Evolutionary conservation across 192 early-diverging fungal genomes (phyloP).

Genomic region (Obelidium mucronatum): DNA sequence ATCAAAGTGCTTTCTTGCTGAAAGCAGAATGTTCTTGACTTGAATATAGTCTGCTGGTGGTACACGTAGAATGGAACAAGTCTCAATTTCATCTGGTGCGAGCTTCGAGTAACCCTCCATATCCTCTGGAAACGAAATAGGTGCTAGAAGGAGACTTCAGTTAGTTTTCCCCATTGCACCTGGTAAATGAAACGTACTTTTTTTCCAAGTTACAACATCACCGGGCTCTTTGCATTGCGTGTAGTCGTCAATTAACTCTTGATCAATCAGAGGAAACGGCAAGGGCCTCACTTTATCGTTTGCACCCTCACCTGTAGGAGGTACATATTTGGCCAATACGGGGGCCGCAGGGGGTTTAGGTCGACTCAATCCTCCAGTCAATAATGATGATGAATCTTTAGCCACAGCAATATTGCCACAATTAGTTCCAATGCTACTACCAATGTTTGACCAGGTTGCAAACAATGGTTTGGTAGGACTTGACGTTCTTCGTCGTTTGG

Average conservation of each 20-base stretch:
- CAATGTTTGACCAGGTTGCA: not conserved
- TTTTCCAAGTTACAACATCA: constrained; percentile 53
- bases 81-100: constrained; percentile 70
- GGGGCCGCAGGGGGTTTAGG: not conserved
- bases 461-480: not conserved
- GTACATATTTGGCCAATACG: not conserved
- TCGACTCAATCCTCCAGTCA: not conserved
- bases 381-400: not conserved
- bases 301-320: not conserved
- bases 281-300: constrained; percentile 22
- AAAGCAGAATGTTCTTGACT: constrained; percentile 80
- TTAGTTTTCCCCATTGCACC: too few species aligned
- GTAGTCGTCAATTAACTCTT: constrained; percentile 26
- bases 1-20: constrained; percentile 59
- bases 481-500: constrained; percentile 1
- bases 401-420: not conserved
- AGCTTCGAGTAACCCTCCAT: constrained; percentile 54
- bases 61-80: constrained; percentile 83
- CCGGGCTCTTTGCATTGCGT: constrained; percentile 31
- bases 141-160: constrained; percentile 19
- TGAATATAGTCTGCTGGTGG: constrained; percentile 83
- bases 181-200: constrained; percentile 33
- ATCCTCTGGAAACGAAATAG: constrained; percentile 39
- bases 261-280: constrained; percentile 21
- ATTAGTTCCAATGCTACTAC: not conserved